Conservation (phyloP, 805 yeast species). For the Nakazawaea populi region DNA sequence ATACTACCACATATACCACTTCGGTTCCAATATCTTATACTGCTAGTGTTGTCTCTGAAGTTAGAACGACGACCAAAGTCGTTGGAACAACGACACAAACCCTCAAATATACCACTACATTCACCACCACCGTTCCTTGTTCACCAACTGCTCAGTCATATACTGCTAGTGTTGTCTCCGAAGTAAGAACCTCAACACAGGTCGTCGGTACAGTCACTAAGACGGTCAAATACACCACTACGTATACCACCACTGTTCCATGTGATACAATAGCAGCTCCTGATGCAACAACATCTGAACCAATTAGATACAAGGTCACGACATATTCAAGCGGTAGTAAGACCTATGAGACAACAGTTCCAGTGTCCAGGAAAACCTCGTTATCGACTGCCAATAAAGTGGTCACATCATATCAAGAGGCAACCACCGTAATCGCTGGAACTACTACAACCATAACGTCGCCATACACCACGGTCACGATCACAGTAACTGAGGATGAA, state of each 20-base stretch:
- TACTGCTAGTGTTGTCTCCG: background rate
- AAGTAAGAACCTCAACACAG: background rate
- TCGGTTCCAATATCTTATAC: background rate
- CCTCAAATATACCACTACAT: background rate
- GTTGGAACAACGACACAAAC: background rate
- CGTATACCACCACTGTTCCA: background rate
- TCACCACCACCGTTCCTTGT: conserved; percentile 2
- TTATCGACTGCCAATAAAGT: background rate
- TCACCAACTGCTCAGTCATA: background rate
- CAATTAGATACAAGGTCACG: background rate
- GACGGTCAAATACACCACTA: background rate
- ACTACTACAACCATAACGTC: background rate
- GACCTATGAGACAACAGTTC: background rate
- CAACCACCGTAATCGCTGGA: background rate
- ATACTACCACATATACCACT: background rate
- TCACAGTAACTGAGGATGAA: background rate
- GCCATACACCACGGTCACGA: background rate
- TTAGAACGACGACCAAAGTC: background rate
- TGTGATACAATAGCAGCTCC: background rate
- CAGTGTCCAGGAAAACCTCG: background rate
- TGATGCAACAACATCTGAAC: background rate
- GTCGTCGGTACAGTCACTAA: background rate
- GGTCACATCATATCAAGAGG: background rate
- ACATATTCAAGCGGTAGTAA: background rate
- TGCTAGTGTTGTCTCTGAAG: background rate